Evolutionary conservation across 257 asterid genomes (phyloP), one percentile per base, ranked within the genome.

Genomic region (Penstemon newberryi): DNA sequence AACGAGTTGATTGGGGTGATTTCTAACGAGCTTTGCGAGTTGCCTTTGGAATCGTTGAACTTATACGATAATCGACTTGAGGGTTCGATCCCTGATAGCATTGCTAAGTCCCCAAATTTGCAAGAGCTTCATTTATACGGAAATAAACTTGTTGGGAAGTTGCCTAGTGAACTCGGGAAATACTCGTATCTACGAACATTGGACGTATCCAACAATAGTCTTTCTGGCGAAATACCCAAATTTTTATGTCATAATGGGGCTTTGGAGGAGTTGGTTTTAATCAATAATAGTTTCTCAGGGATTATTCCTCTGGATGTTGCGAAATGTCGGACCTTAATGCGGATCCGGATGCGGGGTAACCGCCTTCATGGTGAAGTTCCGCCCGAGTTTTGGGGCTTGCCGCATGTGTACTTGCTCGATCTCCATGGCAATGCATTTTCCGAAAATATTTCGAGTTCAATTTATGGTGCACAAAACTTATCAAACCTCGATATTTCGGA

Each of bases 11-110:
- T 70, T 7, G 98, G 98, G 65, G 66, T 25, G 12, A 89, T 92
- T 63, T 96, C 96, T 0, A 58, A 59, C 7, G 98, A 82, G 69
- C 72, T 92, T 70, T 86, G 94, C 66, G 80, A 78, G 64, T 75
- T 92, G 82, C 92, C 92, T 3, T 84, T 92, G 39, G 89, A 75
- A 73, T 92, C 98, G 0, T 87, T 92, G 67, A 84, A 82, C 61
- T 68, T 92, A 33, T 84, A 49, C 38, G 70, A 81, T 63, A 92
- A 92, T 65, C 65, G 73, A 15, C 84, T 92, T 5, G 88, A 70
- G 50, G 98, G 98, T 45, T 43, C n/a, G 41, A 76, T 92, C 63
- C 96, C 98, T 1, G 86, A 78, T 52, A 81, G 84, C 74, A 86
- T 92, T 25, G 82, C 89, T 15, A 72, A 69, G 40, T 89, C 98